These are phyloP conservation scores for Penicillium verhagenii DNA, from an alignment of 495 filamentous ascomycete species.

Conservation along the genomic window DNA sequence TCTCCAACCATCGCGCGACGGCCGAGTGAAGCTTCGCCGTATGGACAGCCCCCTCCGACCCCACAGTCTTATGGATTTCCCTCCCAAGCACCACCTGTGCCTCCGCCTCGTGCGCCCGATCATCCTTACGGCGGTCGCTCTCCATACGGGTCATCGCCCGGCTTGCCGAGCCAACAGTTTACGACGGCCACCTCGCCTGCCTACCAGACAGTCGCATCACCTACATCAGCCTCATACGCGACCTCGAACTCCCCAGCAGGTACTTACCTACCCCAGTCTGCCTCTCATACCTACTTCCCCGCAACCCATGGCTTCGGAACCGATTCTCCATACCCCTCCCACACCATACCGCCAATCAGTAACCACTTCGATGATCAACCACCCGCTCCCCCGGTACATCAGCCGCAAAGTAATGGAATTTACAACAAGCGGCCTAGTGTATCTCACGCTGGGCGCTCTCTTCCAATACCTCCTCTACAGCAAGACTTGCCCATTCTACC, in stretches of 20 bases:
- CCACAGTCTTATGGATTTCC: slow-evolving; percentile 34
- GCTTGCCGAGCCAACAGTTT: slow-evolving; percentile 8
- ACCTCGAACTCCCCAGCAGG: slow-evolving; percentile 25
- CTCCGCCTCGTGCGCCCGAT: slow-evolving; percentile 49
- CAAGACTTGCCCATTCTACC: slow-evolving; percentile 44
- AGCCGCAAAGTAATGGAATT: slow-evolving; percentile 28
- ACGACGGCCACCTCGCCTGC: slow-evolving; percentile 12
- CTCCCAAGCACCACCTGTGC: slow-evolving; percentile 38
- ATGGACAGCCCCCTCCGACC: slow-evolving; percentile 34
- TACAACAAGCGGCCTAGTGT: slow-evolving; percentile 32
- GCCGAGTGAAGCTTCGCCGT: slow-evolving; percentile 32
- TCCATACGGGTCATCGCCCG: slow-evolving; percentile 20
- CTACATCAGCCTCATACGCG: slow-evolving; percentile 22
- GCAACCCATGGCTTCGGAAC: slow-evolving; percentile 26
- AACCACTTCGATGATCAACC: slow-evolving; percentile 42
- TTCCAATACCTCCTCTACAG: slow-evolving; percentile 39
- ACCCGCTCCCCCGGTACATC: slow-evolving; percentile 48
- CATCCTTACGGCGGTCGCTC: slow-evolving; percentile 47
- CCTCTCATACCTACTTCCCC: slow-evolving; percentile 29
- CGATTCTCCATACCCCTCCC: slow-evolving; percentile 30
- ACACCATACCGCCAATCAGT: slow-evolving; percentile 22
- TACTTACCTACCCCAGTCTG: slow-evolving; percentile 17
- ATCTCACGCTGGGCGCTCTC: slow-evolving; percentile 40
- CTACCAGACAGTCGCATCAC: slow-evolving; percentile 24
- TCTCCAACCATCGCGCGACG: slow-evolving; percentile 32